Evolutionary conservation across 352 stramenopile genomes (phyloP).

Genomic region (Pythium vanterpoolii): DNA sequence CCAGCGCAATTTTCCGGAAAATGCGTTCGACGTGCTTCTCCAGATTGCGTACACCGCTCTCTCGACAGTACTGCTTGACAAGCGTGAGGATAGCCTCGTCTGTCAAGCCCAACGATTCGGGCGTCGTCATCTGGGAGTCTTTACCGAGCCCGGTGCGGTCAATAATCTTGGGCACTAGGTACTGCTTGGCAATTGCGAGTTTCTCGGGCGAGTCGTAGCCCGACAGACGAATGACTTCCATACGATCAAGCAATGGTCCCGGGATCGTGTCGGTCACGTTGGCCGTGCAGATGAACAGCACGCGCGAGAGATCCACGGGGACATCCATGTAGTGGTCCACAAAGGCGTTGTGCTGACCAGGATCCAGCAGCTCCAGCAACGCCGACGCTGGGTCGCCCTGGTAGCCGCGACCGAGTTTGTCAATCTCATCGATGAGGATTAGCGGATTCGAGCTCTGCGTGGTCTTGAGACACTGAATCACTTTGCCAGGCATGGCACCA

Average conservation of each 20-base stretch:
- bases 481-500: conserved; percentile 98
- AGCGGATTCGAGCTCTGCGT: conserved; percentile 96
- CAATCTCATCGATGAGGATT: conserved; percentile 98
- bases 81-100: conserved; percentile 91
- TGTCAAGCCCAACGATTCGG: conserved; percentile 87
- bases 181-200: conserved; percentile 97
- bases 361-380: conserved; percentile 97
- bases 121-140: conserved; percentile 47
- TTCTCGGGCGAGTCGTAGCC: conserved; percentile 97
- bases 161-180: conserved; percentile 96
- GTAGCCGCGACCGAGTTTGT: conserved; percentile 85
- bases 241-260: conserved; percentile 96
- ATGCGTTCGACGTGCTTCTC: conserved; percentile 99
- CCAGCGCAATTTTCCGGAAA: conserved; percentile 96
- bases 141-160: conserved; percentile 88
- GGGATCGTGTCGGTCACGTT: conserved; percentile 97
- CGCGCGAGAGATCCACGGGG: conserved; percentile 96
- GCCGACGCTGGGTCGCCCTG: conserved; percentile 95
- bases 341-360: conserved; percentile 96
- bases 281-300: conserved; percentile 97
- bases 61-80: conserved; percentile 93
- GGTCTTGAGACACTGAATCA: conserved; percentile 99
- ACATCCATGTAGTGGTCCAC: conserved; percentile 99
- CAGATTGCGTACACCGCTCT: conserved; percentile 97
- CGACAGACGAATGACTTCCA: conserved; percentile 98